Conservation (phyloP, 1,284 basidiomycete species). For the Papiliotrema nemorosa region DNA sequence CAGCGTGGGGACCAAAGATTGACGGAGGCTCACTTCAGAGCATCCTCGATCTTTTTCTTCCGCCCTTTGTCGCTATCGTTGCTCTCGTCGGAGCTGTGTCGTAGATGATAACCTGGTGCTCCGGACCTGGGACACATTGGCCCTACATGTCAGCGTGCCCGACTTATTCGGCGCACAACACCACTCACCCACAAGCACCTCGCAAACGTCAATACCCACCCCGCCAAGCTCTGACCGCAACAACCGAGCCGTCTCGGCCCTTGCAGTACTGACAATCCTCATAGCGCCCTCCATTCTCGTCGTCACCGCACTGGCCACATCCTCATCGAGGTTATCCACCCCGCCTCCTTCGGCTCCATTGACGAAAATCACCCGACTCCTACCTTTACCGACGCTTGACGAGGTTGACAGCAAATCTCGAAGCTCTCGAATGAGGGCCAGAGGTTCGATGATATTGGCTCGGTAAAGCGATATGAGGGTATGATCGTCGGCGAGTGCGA, state of each 20-base stretch:
- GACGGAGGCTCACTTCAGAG: slow-evolving; percentile 6
- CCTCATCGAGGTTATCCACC: background rate
- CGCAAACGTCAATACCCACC: slow-evolving; percentile 38
- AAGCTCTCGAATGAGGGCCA: slow-evolving; percentile 34
- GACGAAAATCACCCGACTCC: slow-evolving; percentile 38
- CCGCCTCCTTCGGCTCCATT: slow-evolving; percentile 27
- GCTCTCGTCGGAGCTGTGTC: slow-evolving; percentile 26
- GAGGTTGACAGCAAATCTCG: slow-evolving; percentile 28
- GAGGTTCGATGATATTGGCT: slow-evolving; percentile 36
- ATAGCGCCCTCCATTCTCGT: slow-evolving; percentile 10
- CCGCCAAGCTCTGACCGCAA: slow-evolving; percentile 26
- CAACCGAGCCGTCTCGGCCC: slow-evolving; percentile 26
- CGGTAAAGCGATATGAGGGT: slow-evolving; percentile 33
- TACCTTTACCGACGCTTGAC: slow-evolving; percentile 1
- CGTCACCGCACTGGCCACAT: too few relatives aligned
- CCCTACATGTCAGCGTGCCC: slow-evolving; percentile 3
- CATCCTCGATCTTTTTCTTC: slow-evolving; percentile 7
- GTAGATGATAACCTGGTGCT: slow-evolving; percentile 6
- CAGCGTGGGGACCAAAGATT: too few relatives aligned
- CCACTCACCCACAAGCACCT: slow-evolving; percentile 43
- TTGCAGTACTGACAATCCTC: slow-evolving; percentile 25
- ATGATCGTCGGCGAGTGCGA: slow-evolving; percentile 28
- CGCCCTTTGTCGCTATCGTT: slow-evolving; percentile 3
- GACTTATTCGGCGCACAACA: background rate
- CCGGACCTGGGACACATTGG: slow-evolving; percentile 8